Evolutionary conservation across 768 basidiomycete genomes (phyloP).

Genomic region (Naganishia antarctica): DNA sequence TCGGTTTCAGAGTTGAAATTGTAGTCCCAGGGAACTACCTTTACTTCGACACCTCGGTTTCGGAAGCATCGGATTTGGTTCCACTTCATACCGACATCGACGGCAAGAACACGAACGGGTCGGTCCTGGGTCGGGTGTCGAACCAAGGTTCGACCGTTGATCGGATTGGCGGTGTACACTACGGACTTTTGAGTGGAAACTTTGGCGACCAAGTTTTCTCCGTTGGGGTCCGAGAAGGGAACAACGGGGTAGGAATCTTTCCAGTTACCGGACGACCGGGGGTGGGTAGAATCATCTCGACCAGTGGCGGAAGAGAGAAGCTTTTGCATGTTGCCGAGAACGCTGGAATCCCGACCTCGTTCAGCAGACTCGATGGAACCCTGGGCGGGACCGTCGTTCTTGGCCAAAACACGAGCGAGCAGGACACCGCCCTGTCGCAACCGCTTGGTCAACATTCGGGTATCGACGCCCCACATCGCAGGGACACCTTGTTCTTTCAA

Average conservation of each 20-base stretch:
- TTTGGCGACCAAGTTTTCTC: conserved; percentile 78
- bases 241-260: conserved; percentile 75
- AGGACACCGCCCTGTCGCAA: conserved; percentile 91
- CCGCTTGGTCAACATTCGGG: conserved; percentile 90
- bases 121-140: conserved; percentile 70
- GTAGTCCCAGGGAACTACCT: conserved; percentile 96
- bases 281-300: conserved; percentile 43
- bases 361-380: conserved; percentile 45
- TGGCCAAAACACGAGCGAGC: conserved; percentile 75
- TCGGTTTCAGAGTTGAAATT: conserved; percentile 69
- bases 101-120: conserved; percentile 72
- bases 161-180: conserved; percentile 60
- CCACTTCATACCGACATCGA: conserved; percentile 99
- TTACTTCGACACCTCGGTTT: conserved; percentile 84
- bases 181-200: conserved; percentile 72
- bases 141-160: conserved; percentile 53
- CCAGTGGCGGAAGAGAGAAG: conserved; percentile 35
- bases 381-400: conserved; percentile 55
- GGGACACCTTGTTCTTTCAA: conserved; percentile 90
- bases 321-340: conserved; percentile 38
- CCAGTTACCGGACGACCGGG: conserved; percentile 57
- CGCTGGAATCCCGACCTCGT: conserved; percentile 39
- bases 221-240: conserved; percentile 82
- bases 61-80: conserved; percentile 97
- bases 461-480: conserved; percentile 93